Evolutionary conservation across 2,329 filamentous ascomycete genomes (phyloP).

Genomic region (Fusarium aywerte): DNA sequence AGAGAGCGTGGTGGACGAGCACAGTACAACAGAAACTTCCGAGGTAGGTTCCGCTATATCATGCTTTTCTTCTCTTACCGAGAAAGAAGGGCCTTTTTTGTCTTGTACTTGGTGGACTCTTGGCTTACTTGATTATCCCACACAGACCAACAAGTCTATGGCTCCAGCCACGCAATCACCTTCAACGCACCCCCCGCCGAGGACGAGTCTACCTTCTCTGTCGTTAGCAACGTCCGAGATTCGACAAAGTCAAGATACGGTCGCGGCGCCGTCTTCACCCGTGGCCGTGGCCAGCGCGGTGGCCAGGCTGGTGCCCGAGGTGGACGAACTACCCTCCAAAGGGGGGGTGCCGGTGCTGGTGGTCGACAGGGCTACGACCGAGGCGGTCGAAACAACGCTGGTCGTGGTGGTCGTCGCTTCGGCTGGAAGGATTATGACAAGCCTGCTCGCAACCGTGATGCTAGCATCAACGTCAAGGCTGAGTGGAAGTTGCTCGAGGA

Average conservation of each 20-base stretch:
- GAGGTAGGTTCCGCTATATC: constrained; percentile 69
- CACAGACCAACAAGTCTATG: constrained; percentile 95
- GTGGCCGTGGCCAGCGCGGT: constrained; percentile 81
- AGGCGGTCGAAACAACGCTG: constrained; percentile 74
- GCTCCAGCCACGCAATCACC: constrained; percentile 83
- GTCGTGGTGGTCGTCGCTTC: constrained; percentile 84
- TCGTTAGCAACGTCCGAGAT: constrained; percentile 94
- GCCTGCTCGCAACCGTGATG: constrained; percentile 94
- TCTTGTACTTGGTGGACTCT: not conserved
- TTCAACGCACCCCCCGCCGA: constrained; percentile 94
- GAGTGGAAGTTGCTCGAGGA: constrained; percentile 97
- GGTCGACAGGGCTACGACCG: constrained; percentile 71
- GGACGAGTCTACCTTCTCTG: constrained; percentile 97
- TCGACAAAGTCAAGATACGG: constrained; percentile 87
- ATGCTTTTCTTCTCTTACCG: not conserved
- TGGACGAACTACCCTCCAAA: constrained; percentile 72
- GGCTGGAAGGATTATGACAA: constrained; percentile 99
- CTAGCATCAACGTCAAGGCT: constrained; percentile 93
- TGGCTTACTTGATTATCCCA: constrained; percentile 16
- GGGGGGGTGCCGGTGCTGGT: constrained; percentile 72
- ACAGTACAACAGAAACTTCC: constrained; percentile 92
- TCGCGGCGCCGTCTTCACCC: constrained; percentile 89
- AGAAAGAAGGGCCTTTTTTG: not conserved
- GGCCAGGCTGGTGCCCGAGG: constrained; percentile 73
- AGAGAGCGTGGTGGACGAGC: constrained; percentile 80